Base-by-base conservation (phyloP, 257 asterid genomes). In the Nyctanthes arbortristis region DNA sequence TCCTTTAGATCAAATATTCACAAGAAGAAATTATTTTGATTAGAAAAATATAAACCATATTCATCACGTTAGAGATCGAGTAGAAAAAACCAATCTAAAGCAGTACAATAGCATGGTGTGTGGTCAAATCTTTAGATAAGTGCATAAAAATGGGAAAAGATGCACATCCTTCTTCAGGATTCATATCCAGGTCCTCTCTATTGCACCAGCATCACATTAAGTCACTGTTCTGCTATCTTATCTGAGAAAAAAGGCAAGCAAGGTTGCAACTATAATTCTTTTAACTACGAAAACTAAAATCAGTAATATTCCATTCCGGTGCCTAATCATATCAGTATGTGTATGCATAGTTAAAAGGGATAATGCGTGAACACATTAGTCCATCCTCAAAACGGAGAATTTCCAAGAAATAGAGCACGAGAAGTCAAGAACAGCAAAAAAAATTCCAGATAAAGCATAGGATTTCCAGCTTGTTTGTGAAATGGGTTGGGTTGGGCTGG, bases 191-290 rank as follows among this genome's bases (percentile, higher is more conserved):
- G 22, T 13, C n/a, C n/a, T 40, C 8, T 40, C 20, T 40, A 20
- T 47, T 68, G 20, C 27, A 8, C 29, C 11, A 64, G 58, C 13
- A 64, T 39, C 69, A 64, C 31, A 25, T 27, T 39, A 13, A 14
- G 31, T 36, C 27, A 39, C 3, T 8, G 29, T 16, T 40, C 52
- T 20, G 5, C 20, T 40, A 40, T 16, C 9, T 20, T 35, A 63
- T 27, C 28, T 25, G 24, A 45, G 64, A 13, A 32, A 54, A 33
- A 35, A 64, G 57, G 61, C 61, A 11, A 59, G 29, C 43, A 59
- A 66, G 58, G 47, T 33, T 39, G 39, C 24, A 34, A 29, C 36
- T 14, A 58, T 57, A 22, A 61, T 56, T 63, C 54, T n/a, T n/a
- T n/a, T 30, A 33, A 61, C 62, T 45, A 32, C 58, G 27, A 54